A percentile compares a stretch with the other conserved stretches of the same genome.
Conservation (phyloP, 2,329 filamentous ascomycete genomes). For the Botrytis elliptica region DNA sequence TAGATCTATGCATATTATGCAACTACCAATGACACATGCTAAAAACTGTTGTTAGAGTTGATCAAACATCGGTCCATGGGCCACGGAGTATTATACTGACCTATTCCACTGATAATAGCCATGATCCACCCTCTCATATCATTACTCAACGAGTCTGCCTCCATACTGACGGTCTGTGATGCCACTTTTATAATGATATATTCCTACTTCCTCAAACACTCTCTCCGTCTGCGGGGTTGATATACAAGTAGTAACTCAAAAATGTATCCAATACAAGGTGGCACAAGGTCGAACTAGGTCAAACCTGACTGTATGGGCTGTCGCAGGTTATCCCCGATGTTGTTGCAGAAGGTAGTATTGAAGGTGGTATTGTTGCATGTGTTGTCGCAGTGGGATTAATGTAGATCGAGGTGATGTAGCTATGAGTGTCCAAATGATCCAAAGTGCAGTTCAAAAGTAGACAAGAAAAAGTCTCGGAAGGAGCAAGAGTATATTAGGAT, state of each 20-base stretch:
- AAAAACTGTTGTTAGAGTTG: not conserved
- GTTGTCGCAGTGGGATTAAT: not conserved
- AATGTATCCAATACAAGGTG: not conserved
- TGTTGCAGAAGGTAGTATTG: not conserved
- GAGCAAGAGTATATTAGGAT: not conserved
- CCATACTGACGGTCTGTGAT: conserved; percentile 24
- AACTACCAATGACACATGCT: conserved; percentile 71
- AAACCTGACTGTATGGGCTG: not conserved
- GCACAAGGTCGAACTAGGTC: not conserved
- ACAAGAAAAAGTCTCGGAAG: not conserved
- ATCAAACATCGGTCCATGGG: not conserved
- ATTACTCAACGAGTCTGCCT: conserved; percentile 54
- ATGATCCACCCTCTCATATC: conserved; percentile 94
- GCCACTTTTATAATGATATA: not conserved
- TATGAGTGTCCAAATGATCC: not conserved
- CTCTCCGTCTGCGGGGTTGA: not conserved
- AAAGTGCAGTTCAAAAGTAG: not conserved
- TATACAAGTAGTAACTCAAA: not conserved
- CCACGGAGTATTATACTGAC: conserved; percentile 44
- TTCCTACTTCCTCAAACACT: not conserved
- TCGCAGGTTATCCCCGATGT: not conserved
- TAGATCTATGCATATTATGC: conserved; percentile 83
- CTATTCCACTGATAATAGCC: conserved; percentile 75
- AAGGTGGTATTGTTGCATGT: not conserved
- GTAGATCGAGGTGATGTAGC: not conserved